phyloP scores from a whole-genome alignment of 2,329 filamentous ascomycete genomes.

The Cladophialophora chaetospira region DNA sequence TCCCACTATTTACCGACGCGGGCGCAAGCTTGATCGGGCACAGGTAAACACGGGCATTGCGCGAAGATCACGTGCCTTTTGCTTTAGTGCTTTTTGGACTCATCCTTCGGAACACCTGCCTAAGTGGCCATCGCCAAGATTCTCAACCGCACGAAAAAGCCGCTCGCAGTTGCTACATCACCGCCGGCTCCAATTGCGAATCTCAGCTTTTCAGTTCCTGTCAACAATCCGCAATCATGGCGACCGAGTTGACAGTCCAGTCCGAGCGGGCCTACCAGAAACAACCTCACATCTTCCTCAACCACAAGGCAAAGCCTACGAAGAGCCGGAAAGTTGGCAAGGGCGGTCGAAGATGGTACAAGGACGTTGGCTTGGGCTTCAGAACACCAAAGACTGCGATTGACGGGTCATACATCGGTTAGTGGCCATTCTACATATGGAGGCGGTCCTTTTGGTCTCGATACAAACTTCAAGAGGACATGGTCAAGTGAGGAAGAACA shows the following conservation, averaged over 20 bases:
- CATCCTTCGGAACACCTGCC: neutral
- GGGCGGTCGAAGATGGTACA: conserved; percentile 96
- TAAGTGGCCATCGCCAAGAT: neutral
- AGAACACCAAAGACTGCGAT: conserved; percentile 97
- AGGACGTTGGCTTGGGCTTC: conserved; percentile 99
- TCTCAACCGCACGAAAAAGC: conserved; percentile 16
- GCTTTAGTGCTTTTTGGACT: too few species aligned
- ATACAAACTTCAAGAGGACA: too few species aligned
- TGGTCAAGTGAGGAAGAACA: neutral
- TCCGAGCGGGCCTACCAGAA: conserved; percentile 99
- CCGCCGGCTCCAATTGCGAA: conserved; percentile 32
- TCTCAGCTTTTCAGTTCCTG: conserved; percentile 15
- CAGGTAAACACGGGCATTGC: neutral
- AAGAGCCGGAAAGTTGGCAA: conserved; percentile 81
- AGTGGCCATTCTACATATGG: conserved; percentile 40
- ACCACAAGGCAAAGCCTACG: conserved; percentile 89
- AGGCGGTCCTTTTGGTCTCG: neutral
- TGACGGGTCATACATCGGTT: conserved; percentile 99
- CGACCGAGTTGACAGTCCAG: conserved; percentile 99
- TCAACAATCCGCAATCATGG: conserved; percentile 68
- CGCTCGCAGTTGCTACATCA: neutral
- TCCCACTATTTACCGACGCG: conserved; percentile 9
- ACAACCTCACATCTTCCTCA: conserved; percentile 99
- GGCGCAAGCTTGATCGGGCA: neutral
- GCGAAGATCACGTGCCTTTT: neutral